phyloP scores from a whole-genome alignment of 164 flowering plant species.

The Nymphaea thermarum region DNA sequence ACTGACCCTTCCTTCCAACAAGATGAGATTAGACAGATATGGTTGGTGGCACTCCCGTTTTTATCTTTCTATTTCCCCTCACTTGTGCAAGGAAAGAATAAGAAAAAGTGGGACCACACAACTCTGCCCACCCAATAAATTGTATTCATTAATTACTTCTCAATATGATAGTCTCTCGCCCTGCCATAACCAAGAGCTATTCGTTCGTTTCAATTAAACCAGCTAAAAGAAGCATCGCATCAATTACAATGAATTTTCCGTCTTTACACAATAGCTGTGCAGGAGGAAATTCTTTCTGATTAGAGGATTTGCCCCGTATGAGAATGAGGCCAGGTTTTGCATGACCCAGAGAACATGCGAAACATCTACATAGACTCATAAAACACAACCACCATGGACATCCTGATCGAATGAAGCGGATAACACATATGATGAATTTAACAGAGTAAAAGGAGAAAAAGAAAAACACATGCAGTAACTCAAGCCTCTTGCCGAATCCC shows the following conservation, averaged over 20 bases:
- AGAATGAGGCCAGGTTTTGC: background rate
- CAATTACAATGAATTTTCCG: background rate
- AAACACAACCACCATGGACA: background rate
- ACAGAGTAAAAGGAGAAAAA: background rate
- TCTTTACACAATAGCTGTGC: background rate
- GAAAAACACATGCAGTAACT: background rate
- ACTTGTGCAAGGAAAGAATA: background rate
- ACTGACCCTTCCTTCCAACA: background rate
- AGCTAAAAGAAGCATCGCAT: background rate
- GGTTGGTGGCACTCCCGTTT: background rate
- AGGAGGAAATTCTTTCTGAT: background rate
- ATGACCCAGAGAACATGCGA: no score
- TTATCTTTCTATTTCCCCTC: no score
- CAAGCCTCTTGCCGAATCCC: background rate
- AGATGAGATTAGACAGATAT: background rate
- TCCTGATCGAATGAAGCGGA: background rate
- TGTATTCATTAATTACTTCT: background rate
- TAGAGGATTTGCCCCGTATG: background rate
- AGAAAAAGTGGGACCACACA: background rate
- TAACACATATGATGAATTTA: background rate
- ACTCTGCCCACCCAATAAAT: background rate
- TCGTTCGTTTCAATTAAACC: background rate
- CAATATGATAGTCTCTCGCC: background rate
- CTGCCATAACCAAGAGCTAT: background rate
- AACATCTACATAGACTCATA: background rate